A percentile compares a stretch with the other conserved stretches of the same genome.
These are phyloP conservation scores for Exsudoporus frostii DNA, from an alignment of 768 basidiomycete species.

Conservation along the genomic window DNA sequence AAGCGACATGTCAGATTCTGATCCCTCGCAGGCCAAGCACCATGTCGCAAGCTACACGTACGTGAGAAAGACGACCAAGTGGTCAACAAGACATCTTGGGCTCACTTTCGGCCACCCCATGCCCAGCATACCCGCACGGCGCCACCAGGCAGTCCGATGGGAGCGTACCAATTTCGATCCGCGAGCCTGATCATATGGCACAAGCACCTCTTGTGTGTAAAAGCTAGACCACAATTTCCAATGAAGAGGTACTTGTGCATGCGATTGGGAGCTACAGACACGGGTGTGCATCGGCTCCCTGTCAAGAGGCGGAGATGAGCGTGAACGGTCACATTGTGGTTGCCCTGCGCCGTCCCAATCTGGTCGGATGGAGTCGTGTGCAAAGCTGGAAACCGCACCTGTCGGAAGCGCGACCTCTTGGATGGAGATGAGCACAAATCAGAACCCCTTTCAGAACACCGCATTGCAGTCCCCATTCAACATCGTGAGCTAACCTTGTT, in stretches of 20 bases:
- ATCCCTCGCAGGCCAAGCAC: constrained; percentile 5
- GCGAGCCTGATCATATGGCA: constrained; percentile 9
- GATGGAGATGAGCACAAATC: constrained; percentile 1
- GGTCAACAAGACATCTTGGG: constrained; percentile 15
- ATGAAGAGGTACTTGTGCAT: constrained; percentile 8
- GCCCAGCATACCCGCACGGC: constrained; percentile 12
- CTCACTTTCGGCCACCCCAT: constrained; percentile 11
- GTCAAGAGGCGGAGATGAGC: constrained; percentile 27
- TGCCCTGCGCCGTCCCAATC: constrained; percentile 21
- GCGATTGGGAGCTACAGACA: not conserved
- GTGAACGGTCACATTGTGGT: constrained; percentile 7
- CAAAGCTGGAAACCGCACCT: constrained; percentile 8
- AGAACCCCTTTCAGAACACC: constrained; percentile 13
- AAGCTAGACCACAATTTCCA: constrained; percentile 20
- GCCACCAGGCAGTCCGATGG: constrained; percentile 24
- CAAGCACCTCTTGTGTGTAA: not conserved
- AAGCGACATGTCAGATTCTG: constrained; percentile 24
- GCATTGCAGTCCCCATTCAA: constrained; percentile 20
- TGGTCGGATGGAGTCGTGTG: constrained; percentile 10
- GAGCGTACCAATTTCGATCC: constrained; percentile 21
- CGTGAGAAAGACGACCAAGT: constrained; percentile 23
- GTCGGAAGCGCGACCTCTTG: constrained; percentile 14
- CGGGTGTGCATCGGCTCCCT: constrained; percentile 15
- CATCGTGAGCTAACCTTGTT: constrained; percentile 33
- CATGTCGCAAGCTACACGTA: constrained; percentile 13